Percentiles rank a stretch among this genome's conserved stretches.
These are phyloP conservation scores for Populus davidiana DNA, from an alignment of 345 rosid genomes.

Conservation along the genomic window DNA sequence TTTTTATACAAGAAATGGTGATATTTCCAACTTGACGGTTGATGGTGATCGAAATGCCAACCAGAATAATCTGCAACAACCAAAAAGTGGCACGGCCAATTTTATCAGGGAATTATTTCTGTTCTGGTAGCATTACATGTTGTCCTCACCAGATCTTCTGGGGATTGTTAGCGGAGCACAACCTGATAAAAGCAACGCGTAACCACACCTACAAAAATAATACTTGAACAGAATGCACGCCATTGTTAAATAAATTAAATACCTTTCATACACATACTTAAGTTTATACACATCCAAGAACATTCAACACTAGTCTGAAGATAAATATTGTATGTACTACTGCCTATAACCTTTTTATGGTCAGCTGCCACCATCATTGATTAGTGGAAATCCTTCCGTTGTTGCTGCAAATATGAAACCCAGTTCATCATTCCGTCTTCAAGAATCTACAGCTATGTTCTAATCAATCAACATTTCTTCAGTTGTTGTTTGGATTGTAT, in stretches of 20 bases:
- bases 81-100: no score
- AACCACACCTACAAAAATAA: neutral
- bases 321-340: neutral
- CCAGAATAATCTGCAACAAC: no score
- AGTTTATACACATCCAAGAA: neutral
- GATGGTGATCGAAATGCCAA: no score
- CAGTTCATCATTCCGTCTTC: neutral
- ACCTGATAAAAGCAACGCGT: neutral
- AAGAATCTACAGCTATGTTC: conserved; percentile 1
- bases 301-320: neutral
- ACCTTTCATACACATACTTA: neutral
- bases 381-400: neutral
- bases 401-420: neutral
- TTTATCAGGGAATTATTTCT: no score
- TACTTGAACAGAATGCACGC: neutral
- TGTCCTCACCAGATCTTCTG: neutral
- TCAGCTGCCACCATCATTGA: neutral
- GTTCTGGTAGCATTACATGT: no score
- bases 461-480: conserved; percentile 85
- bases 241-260: neutral
- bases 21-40: no score
- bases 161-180: neutral
- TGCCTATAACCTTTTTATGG: neutral
- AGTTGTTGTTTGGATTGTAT: conserved; percentile 58
- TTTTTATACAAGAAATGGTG: no score